Evolutionary conservation across 805 yeast species (phyloP).

Genomic region (Teunomyces barrocoloradensis): DNA sequence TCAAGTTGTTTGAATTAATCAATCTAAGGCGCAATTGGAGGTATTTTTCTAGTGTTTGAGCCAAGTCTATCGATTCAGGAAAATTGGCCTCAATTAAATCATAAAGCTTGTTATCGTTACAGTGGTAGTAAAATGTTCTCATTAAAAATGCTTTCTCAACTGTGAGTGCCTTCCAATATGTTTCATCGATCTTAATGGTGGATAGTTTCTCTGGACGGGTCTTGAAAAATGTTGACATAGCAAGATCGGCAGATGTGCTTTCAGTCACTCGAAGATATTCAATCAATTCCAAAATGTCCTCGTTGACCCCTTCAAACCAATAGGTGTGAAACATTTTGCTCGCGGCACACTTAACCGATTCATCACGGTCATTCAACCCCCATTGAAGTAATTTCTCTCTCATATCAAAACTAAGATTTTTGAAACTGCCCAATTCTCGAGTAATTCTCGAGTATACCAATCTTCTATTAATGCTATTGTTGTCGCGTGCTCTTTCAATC

Average conservation of each 20-base stretch:
- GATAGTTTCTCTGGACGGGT: conserved; percentile 61
- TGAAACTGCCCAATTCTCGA: conserved; percentile 63
- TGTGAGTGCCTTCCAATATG: conserved; percentile 66
- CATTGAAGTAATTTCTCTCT: conserved; percentile 71
- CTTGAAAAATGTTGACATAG: conserved; percentile 61
- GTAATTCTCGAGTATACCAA: conserved; percentile 66
- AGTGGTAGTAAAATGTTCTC: conserved; percentile 63
- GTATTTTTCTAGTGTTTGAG: conserved; percentile 56
- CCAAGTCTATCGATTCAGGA: conserved; percentile 77
- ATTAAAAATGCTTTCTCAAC: conserved; percentile 75
- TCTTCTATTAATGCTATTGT: conserved; percentile 67
- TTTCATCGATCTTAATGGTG: conserved; percentile 58
- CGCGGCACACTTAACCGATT: conserved; percentile 68
- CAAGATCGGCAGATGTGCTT: conserved; percentile 64
- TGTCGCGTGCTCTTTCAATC: conserved; percentile 81
- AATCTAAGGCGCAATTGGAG: conserved; percentile 44
- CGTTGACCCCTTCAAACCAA: conserved; percentile 71
- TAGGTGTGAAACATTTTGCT: conserved; percentile 60
- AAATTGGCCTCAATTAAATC: conserved; percentile 64
- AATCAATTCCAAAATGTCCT: conserved; percentile 69
- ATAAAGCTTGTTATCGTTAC: conserved; percentile 49
- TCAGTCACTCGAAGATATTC: conserved; percentile 70
- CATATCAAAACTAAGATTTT: conserved; percentile 46
- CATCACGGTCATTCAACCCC: conserved; percentile 89
- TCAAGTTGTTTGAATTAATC: conserved; percentile 19